Percentiles rank a stretch among this genome's conserved stretches.
Evolutionary conservation across 306 rosid genomes (phyloP).

Genomic region (Hippophae gyantsensis): DNA sequence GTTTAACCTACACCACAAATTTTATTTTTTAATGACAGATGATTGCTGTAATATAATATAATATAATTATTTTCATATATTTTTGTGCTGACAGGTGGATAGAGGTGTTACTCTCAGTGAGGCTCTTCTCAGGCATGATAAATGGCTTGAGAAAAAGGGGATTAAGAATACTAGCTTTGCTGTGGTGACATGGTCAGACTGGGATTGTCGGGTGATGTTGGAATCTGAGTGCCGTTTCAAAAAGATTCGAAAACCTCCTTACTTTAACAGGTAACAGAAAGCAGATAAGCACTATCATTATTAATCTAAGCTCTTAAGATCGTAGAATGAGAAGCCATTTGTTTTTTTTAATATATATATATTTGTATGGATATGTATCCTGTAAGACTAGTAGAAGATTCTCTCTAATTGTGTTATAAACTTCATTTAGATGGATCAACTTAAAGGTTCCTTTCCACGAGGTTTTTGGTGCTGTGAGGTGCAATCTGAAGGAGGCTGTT

Average conservation of each 20-base stretch:
- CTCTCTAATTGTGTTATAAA: conserved; percentile 18
- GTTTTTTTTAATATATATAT: not conserved
- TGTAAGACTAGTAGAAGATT: not conserved
- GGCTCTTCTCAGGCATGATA: conserved; percentile 90
- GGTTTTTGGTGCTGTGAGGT: conserved; percentile 71
- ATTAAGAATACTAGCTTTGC: conserved; percentile 79
- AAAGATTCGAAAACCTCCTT: conserved; percentile 85
- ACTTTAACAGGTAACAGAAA: conserved; percentile 65
- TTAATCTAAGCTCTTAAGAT: conserved; percentile 4
- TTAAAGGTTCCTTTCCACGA: conserved; percentile 67
- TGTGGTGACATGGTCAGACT: conserved; percentile 92
- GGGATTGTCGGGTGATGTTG: conserved; percentile 94
- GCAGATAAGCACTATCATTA: conserved; percentile 1
- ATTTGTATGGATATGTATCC: no score
- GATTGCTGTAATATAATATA: no score
- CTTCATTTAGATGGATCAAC: conserved; percentile 76
- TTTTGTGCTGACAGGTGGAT: conserved; percentile 58
- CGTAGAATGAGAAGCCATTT: conserved; percentile 15
- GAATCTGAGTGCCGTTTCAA: conserved; percentile 92
- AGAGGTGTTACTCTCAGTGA: conserved; percentile 78
- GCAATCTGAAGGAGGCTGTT: conserved; percentile 90
- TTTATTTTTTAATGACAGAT: no score
- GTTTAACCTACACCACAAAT: no score
- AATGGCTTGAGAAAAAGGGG: conserved; percentile 94
- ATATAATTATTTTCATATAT: conserved; percentile 1